Base-by-base conservation (phyloP, 2,329 filamentous ascomycete genomes). In the Lecanicillium sp. region DNA sequence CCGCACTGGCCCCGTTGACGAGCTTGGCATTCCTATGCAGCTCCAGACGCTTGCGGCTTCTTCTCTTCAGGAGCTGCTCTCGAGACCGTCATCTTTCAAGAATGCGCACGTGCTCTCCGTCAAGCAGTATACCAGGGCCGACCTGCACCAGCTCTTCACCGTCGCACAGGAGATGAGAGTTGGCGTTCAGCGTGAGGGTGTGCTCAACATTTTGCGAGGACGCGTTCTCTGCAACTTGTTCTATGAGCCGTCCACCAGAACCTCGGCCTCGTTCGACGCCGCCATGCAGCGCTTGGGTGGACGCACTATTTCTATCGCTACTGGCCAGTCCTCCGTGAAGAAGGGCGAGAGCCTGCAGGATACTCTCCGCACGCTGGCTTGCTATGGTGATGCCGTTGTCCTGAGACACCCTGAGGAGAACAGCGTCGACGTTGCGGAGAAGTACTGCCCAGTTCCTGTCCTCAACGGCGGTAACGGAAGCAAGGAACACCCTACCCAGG, bases 231-330 rank as follows among this genome's bases (percentile, higher is more conserved):
- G 84, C 65, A 92, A 87, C 3, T 79, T 98, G 68, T 98, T 98
- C 75, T 98, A 89, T 63, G 92, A 98, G 71, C 92, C 92, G 2
- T 97, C 90, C 1, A 98, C 92, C 3, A 79, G 92, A 39, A 98
- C 92, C 5, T 96, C 90, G 11, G 80, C 86, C 28, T 98, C 92
- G 4, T 98, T 98, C 53, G 92, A 98, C 57, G 86, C 90, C 41
- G 92, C 92, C 30, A 98, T 98, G 92, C 94, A 98, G 71, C 84
- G 94, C 37, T 81, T 98, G 5, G 92, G 92, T 50, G 92, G 92
- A 34, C 78, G 87, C 35, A 90, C 84, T 3, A 75, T 98, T 39
- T 73, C 81, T 37, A 81, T 97, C 55, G 72, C 87, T 29, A 94
- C 90, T 3, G 76, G 81, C 5, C 79, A 86, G 50, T 96, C 90